phyloP scores from a whole-genome alignment of 2,329 filamentous ascomycete species.

The Neofusicoccum sp. region DNA sequence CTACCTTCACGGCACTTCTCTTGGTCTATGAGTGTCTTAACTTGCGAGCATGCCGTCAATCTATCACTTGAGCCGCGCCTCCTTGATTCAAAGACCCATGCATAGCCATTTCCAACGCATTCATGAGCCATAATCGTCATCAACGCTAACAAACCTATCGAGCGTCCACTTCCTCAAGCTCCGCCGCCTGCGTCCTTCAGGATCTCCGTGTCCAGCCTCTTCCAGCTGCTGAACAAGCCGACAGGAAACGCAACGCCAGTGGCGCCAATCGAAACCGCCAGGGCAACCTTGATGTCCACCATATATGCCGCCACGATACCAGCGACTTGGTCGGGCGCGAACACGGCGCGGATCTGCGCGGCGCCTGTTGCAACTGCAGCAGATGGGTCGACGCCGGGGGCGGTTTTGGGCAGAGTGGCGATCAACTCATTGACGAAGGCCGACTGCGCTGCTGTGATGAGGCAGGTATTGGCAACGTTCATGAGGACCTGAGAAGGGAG shows the following conservation, averaged over 20 bases:
- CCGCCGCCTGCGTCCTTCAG: not conserved
- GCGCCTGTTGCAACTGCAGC: constrained; percentile 47
- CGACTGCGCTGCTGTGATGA: constrained; percentile 67
- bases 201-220: not conserved
- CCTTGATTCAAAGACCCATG: too few relatives aligned
- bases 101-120: too few relatives aligned
- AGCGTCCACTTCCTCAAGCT: not conserved
- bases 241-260: constrained; percentile 17
- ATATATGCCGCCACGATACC: constrained; percentile 24
- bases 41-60: too few relatives aligned
- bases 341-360: not conserved
- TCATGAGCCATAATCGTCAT: too few relatives aligned
- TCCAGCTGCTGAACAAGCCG: not conserved
- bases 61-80: too few relatives aligned
- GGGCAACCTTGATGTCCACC: constrained; percentile 22
- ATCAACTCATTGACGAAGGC: constrained; percentile 68
- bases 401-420: constrained; percentile 51
- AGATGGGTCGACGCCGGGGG: constrained; percentile 40
- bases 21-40: too few relatives aligned
- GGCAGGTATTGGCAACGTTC: constrained; percentile 65
- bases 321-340: constrained; percentile 16
- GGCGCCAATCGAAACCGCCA: constrained; percentile 22
- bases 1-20: too few relatives aligned
- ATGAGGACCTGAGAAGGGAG: constrained; percentile 54
- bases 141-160: too few relatives aligned